Conservation (phyloP, 2,329 filamentous ascomycete genomes). For the Ceratocystiopsis minuta region DNA sequence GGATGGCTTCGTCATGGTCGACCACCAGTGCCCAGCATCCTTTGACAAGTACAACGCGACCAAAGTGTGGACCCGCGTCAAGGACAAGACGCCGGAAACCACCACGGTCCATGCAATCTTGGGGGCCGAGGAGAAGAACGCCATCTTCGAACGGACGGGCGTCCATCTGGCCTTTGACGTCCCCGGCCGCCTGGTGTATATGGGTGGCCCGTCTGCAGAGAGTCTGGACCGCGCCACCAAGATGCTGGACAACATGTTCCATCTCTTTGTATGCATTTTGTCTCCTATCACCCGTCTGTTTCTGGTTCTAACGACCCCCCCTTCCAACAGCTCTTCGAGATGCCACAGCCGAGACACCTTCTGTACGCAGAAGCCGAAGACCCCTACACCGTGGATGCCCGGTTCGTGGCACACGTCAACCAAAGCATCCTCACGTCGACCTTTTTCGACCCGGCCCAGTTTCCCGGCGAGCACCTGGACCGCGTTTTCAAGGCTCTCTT, state of each 20-base stretch:
- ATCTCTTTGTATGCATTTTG: constrained; percentile 2
- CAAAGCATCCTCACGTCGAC: constrained; percentile 12
- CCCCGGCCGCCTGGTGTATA: constrained; percentile 8
- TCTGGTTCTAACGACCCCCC: background rate
- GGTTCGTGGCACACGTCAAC: constrained; percentile 14
- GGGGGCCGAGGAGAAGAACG: background rate
- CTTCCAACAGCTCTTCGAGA: background rate
- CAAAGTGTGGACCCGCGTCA: constrained; percentile 12
- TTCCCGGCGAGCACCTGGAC: constrained; percentile 2
- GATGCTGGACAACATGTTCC: constrained; percentile 11
- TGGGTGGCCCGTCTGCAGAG: constrained; percentile 3
- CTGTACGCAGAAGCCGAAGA: constrained; percentile 12
- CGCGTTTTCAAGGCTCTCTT: constrained; percentile 9
- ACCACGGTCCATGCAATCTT: constrained; percentile 9
- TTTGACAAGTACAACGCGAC: constrained; percentile 6
- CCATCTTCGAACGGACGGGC: constrained; percentile 5
- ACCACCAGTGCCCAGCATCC: constrained; percentile 6
- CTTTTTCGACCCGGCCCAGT: constrained; percentile 12
- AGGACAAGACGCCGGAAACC: constrained; percentile 7
- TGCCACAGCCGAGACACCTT: constrained; percentile 8
- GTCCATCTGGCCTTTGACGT: constrained; percentile 4
- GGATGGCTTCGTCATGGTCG: background rate
- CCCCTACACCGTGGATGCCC: constrained; percentile 11
- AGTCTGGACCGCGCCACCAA: constrained; percentile 2
- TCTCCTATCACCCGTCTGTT: background rate